Conservation (phyloP, 23 red algal genomes). For the Agarophyton chilense region DNA sequence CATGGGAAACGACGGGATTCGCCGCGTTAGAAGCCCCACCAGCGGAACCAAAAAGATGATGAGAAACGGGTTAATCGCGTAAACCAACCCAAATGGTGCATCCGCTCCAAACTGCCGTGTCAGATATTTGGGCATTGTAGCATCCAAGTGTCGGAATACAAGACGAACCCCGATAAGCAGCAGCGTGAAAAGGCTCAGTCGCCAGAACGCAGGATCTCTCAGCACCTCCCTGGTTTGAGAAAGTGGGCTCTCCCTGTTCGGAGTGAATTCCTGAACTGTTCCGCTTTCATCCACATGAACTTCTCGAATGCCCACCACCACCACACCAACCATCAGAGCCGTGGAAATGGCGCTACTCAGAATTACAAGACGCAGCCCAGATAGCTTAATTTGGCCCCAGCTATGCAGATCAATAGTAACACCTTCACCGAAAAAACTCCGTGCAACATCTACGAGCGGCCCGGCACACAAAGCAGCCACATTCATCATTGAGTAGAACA, state of each 20-base stretch:
- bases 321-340: constrained; percentile 53
- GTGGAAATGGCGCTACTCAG: constrained; percentile 73
- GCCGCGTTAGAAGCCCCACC: constrained; percentile 63
- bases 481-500: constrained; percentile 99
- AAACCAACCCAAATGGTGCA: constrained; percentile 93
- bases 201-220: constrained; percentile 82
- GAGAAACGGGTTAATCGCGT: constrained; percentile 95
- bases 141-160: constrained; percentile 91
- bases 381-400: constrained; percentile 28
- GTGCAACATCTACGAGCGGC: constrained; percentile 76
- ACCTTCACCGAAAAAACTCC: constrained; percentile 37
- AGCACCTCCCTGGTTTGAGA: constrained; percentile 63
- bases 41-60: constrained; percentile 95
- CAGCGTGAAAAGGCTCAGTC: constrained; percentile 83
- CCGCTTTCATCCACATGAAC: constrained; percentile 82
- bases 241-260: constrained; percentile 56
- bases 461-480: constrained; percentile 86
- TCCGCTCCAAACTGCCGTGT: constrained; percentile 81
- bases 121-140: constrained; percentile 95
- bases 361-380: constrained; percentile 72
- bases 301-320: constrained; percentile 77
- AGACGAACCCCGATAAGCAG: constrained; percentile 89
- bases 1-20: constrained; percentile 84
- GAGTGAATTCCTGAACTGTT: constrained; percentile 53
- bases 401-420: neutral